These are phyloP conservation scores for Gastrolobium villosum DNA, from an alignment of 306 rosid species.

Conservation along the genomic window DNA sequence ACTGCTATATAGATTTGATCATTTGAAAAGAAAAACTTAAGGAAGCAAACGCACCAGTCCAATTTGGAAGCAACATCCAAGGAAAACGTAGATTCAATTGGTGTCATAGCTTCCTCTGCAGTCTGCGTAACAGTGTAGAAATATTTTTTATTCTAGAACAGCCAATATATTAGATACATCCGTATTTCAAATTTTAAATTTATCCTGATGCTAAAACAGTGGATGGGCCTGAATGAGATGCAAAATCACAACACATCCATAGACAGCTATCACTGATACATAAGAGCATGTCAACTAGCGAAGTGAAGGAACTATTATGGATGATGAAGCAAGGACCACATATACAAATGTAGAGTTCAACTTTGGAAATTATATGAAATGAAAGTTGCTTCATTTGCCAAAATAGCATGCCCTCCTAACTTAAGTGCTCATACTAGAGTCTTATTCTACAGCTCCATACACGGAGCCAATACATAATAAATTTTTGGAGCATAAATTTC, in stretches of 20 bases:
- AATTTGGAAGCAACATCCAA: constrained; percentile 90
- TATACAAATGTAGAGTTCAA: not conserved
- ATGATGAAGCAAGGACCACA: constrained; percentile 19
- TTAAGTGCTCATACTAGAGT: constrained; percentile 31
- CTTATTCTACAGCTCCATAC: constrained; percentile 10
- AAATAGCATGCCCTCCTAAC: constrained; percentile 17
- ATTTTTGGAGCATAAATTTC: constrained; percentile 19
- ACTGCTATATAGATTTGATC: constrained; percentile 23
- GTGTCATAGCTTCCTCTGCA: constrained; percentile 99
- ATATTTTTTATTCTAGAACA: constrained; percentile 30
- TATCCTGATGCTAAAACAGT: constrained; percentile 36
- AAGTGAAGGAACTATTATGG: constrained; percentile 27
- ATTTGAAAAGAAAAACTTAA: constrained; percentile 36
- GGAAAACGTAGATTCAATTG: constrained; percentile 96
- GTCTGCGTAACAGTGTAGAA: constrained; percentile 65
- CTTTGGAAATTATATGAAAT: constrained; percentile 20
- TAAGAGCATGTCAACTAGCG: constrained; percentile 31
- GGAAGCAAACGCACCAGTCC: constrained; percentile 77
- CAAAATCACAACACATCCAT: constrained; percentile 23
- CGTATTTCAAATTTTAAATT: constrained; percentile 14
- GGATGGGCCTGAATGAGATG: constrained; percentile 31
- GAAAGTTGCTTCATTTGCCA: constrained; percentile 12
- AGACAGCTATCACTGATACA: constrained; percentile 8
- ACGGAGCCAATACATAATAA: not conserved
- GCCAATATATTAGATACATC: constrained; percentile 31